These are phyloP conservation scores for Cylindrotheca fusiformis DNA, from an alignment of 108 stramenopile species.

Conservation along the genomic window DNA sequence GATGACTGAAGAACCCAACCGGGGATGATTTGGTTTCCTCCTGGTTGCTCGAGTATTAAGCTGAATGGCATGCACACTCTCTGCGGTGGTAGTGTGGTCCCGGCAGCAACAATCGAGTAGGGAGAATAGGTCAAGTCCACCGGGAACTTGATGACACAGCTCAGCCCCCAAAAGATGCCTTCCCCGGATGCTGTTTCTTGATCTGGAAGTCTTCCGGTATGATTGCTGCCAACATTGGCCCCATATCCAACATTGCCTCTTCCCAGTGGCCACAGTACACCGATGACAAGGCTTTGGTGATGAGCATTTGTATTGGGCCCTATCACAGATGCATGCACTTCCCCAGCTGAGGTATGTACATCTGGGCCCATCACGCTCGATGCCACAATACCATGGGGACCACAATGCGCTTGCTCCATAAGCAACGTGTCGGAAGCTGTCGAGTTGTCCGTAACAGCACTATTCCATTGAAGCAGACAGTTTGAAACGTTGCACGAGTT, in stretches of 20 bases:
- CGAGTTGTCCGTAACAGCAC: conserved; percentile 48
- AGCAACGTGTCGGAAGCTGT: conserved; percentile 48
- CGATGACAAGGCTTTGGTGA: conserved; percentile 89
- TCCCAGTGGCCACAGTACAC: conserved; percentile 89
- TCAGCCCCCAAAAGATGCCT: conserved; percentile 93
- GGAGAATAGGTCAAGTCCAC: conserved; percentile 81
- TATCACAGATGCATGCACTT: conserved; percentile 74
- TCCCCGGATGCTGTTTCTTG: conserved; percentile 90
- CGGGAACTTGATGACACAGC: conserved; percentile 84
- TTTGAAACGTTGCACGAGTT: conserved; percentile 46
- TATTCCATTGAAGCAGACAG: conserved; percentile 72
- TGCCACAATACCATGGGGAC: conserved; percentile 64
- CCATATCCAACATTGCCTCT: conserved; percentile 96
- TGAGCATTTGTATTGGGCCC: conserved; percentile 90
- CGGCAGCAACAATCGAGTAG: conserved; percentile 92
- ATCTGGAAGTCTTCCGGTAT: conserved; percentile 93
- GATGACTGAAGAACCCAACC: conserved; percentile 87
- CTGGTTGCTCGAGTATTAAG: conserved; percentile 51
- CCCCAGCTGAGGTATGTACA: conserved; percentile 75
- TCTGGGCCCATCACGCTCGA: conserved; percentile 82
- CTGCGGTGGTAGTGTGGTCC: conserved; percentile 85
- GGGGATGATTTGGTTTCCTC: conserved; percentile 78
- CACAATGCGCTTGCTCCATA: conserved; percentile 69
- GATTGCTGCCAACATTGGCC: conserved; percentile 93
- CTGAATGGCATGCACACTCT: conserved; percentile 88